Base-by-base conservation (phyloP, 805 yeast genomes). In the Cyberlindnera maclurae region DNA sequence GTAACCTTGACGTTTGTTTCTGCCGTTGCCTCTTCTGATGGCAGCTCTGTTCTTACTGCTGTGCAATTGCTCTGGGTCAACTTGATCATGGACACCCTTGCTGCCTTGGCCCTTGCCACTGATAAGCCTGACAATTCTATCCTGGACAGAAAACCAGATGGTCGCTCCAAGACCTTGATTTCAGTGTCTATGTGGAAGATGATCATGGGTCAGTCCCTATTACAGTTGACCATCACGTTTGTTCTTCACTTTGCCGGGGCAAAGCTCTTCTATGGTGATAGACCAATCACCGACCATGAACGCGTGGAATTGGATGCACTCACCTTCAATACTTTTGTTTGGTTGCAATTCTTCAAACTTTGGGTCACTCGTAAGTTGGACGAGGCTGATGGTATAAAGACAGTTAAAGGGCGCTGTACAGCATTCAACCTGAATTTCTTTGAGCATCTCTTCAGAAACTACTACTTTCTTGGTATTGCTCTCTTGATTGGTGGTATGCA, bases 11-110 rank as follows among this genome's bases (percentile, higher is more conserved):
- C 98, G 1, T 93, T 93, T 65, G 84, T 93, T 15, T 82, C 96
- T 32, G 94, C 98, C 11, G 94, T 90, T 38, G 86, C 89, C 1
- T 78, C 88, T 5, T 61, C 76, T 20, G 82, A 79, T 35, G 90
- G 89, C 48, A 63, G 73, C 30, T 85, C 97, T 5, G 98, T 93
- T 9, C 69, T 93, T 53, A 90, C 97, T 22, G 98, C 98, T 1
- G 98, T 93, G 33, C 98, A 93, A 65, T 75, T 93, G 49, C 69
- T 93, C 46, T 93, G 98, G 98, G 97, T 93, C 36, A 93, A 93
- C 62, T 70, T 93, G 60, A 93, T 93, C 53, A 93, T 93, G 98
- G 98, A 93, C 61, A 93, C 98, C 0, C 73, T 93, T 46, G 98
- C 98, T 3, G 98, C 98, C 3, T 70, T 93, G 51, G 98, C 98